Evolutionary conservation across 2,329 filamentous ascomycete species (phyloP), one percentile per base, ranked within the genome.

Genomic region (Tolypocladium guangdongense): DNA sequence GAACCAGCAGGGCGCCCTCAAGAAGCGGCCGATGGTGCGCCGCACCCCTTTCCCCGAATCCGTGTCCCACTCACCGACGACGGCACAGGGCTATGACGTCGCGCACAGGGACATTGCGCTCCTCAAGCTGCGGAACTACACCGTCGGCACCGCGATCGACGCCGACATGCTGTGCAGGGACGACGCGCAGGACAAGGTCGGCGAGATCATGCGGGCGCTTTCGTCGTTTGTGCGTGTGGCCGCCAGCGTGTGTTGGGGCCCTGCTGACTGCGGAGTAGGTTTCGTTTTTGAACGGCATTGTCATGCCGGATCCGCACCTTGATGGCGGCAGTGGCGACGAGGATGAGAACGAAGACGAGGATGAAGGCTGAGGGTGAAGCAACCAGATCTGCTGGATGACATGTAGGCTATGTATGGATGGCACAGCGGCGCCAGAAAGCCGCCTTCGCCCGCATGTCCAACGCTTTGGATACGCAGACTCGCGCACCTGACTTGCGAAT

Each of bases 21-120:
- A 95, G 76, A 92, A 82, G 38, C 85, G 86, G 64, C 91, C 91
- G 5, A 92, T 91, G 82, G 89, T 90, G 68, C 67, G 78, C 12
- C 67, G 78, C 12, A 1, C n/a, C 20, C n/a, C 1, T 32, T 1
- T 5, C 14, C 18, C 18, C 0, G 18, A 18, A 8, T 7, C 27
- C 27, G 11, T 27, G 27, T 47, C 14, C 2, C 20, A 12, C 18
- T 24, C 6, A 20, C 41, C 46, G 39, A 51, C 43, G 10, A 41
- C 6, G n/a, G 2, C 2, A 7, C 32, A 92, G 86, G 89, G 87
- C 48, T 95, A 87, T 64, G 74, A 81, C 46, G 77, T 79, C 22
- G 83, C 88, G 54, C 88, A 96, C 65, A 74, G 80, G 43, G 87
- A 96, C 60, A 90, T 96, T 62, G 82, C 84, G 53, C 77, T 96